phyloP scores from a whole-genome alignment of 1,139 yeast genomes.

The Scheffersomyces lignicola region DNA sequence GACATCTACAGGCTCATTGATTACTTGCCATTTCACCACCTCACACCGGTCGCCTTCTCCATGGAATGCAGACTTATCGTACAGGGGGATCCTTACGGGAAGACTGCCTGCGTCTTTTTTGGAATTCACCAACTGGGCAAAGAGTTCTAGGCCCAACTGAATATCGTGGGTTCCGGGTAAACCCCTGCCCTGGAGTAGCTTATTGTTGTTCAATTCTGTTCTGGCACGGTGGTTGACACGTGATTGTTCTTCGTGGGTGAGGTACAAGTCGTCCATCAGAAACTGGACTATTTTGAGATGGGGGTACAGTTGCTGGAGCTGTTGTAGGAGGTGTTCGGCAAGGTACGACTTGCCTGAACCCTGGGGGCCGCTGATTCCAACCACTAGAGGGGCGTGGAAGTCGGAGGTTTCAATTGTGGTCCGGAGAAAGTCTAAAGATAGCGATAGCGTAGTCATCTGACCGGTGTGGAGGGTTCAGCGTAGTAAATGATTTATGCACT shows the following conservation, averaged over 20 bases:
- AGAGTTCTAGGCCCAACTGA: conserved; percentile 16
- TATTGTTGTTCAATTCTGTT: conserved; percentile 37
- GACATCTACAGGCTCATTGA: conserved; percentile 52
- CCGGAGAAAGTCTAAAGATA: conserved; percentile 21
- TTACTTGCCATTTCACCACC: conserved; percentile 33
- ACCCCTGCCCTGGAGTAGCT: conserved; percentile 75
- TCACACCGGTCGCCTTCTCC: conserved; percentile 81
- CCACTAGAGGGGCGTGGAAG: conserved; percentile 46
- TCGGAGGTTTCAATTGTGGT: conserved; percentile 18
- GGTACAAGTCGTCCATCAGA: conserved; percentile 86
- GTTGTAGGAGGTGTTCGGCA: conserved; percentile 43
- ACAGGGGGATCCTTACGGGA: conserved; percentile 56
- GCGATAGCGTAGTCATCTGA: conserved; percentile 17
- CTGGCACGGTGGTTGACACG: conserved; percentile 35
- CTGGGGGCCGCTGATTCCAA: conserved; percentile 86
- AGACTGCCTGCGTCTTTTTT: conserved; percentile 9
- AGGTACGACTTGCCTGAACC: conserved; percentile 89
- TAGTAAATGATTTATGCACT: too few relatives aligned
- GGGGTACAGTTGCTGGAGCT: conserved; percentile 37
- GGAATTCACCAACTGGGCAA: conserved; percentile 16
- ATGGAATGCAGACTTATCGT: conserved; percentile 70
- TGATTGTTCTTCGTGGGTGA: conserved; percentile 61
- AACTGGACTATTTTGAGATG: conserved; percentile 50
- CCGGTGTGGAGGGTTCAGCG: too few relatives aligned
- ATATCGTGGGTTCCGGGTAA: conserved; percentile 94